Evolutionary conservation across 2,329 filamentous ascomycete species (phyloP), one percentile per base, ranked within the genome.

Genomic region (Fusarium duplospermum): DNA sequence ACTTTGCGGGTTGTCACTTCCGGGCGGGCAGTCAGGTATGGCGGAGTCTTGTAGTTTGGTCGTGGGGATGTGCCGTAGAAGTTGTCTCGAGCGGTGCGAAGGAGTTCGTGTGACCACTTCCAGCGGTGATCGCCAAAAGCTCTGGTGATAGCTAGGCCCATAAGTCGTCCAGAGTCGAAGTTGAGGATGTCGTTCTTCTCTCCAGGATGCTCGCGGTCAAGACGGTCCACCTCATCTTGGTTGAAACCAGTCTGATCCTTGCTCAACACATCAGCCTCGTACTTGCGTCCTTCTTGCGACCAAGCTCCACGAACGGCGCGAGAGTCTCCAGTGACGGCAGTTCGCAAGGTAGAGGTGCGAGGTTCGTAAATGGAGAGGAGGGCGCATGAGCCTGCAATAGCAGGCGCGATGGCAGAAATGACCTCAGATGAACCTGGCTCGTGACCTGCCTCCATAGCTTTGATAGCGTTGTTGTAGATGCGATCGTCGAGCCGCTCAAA

Each of bases 51-150:
- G 70, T 82, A 82, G 16, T 84, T 81, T 3, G 88, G 86, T 1
- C 79, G 81, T 0, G 84, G 84, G 1, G 75, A 75, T 2, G 86
- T 85, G 29, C 87, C 88, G 56, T 76, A 89, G 81, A 85, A 90
- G 60, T 85, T 84, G 66, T 88, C 84, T n/a, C 78, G 71, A 7
- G 76, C 67, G 20, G 71, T 63, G 36, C 71, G 64, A 50, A 81
- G 69, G 7, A 89, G 80, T 3, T 87, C 84, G 16, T 86, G 77
- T 5, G 88, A 79, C 90, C 91, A 93, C 79, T 94, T 94, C 90
- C 90, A 93, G 67, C 88, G 86, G 60, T 88, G 86, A 78, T 94
- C 92, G 18, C 92, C 92, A 77, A 94, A 93, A 0, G 90, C 91
- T 6, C 92, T 86, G 1, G 91, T 90, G 1, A 93, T 86, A 42